Percentiles rank a stretch among this genome's conserved stretches.
These are phyloP conservation scores for Eutrema yunnanense DNA, from an alignment of 345 rosid species.

Conservation along the genomic window DNA sequence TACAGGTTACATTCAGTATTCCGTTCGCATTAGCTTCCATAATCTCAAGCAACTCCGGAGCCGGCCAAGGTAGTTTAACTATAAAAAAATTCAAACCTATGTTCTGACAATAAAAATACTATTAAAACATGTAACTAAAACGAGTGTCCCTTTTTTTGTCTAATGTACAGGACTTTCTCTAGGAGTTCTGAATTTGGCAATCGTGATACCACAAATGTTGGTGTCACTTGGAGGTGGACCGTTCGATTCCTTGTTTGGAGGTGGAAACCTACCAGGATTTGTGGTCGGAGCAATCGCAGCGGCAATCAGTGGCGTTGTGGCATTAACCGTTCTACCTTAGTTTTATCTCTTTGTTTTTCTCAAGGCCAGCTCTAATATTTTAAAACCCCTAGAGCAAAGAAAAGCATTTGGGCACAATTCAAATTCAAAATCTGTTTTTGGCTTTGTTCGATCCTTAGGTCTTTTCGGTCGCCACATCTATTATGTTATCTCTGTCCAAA, in stretches of 20 bases:
- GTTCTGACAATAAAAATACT: background rate
- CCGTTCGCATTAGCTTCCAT: conserved; percentile 24
- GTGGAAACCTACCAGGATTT: conserved; percentile 26
- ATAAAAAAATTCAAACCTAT: background rate
- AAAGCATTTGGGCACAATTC: background rate
- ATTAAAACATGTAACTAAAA: background rate
- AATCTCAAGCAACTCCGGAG: conserved; percentile 14
- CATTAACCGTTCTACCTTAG: conserved; percentile 17
- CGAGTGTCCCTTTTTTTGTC: background rate
- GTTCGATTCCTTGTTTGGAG: conserved; percentile 15
- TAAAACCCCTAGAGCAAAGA: background rate
- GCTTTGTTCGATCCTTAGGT: no score
- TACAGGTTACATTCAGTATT: conserved; percentile 18
- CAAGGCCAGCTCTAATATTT: background rate
- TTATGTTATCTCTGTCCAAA: no score
- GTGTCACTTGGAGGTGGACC: conserved; percentile 21
- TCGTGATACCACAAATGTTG: conserved; percentile 54
- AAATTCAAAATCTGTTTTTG: background rate
- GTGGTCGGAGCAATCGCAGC: conserved; percentile 23
- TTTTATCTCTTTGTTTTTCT: background rate
- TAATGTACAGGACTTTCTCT: conserved; percentile 59
- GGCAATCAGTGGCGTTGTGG: conserved; percentile 4
- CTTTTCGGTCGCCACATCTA: no score
- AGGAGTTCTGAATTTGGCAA: conserved; percentile 73
- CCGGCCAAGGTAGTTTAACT: conserved; percentile 14